Evolutionary conservation across 139 green algal genomes (phyloP).

Genomic region (Chlorella vulgaris): DNA sequence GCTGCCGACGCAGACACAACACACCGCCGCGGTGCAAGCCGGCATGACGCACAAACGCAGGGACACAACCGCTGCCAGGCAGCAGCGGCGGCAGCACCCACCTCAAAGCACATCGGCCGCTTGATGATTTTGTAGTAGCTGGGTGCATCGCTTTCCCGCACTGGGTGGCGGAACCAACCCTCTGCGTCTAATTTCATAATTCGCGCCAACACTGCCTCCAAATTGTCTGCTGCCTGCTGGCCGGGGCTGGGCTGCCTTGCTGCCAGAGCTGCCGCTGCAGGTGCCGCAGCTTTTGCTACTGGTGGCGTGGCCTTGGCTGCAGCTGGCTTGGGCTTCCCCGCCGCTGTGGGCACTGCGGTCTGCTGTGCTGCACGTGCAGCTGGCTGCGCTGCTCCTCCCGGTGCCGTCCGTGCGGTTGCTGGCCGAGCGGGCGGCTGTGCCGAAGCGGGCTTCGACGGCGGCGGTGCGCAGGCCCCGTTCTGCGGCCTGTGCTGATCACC

Average conservation of each 20-base stretch:
- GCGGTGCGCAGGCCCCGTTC: background rate
- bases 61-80: background rate
- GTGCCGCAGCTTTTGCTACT: background rate
- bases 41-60: too few species aligned
- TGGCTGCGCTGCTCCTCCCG: too few species aligned
- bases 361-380: background rate
- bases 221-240: background rate
- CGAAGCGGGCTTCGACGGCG: constrained; percentile 1
- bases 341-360: background rate
- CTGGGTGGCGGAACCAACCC: constrained; percentile 62
- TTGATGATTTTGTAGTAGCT: constrained; percentile 63
- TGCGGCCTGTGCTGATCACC: background rate
- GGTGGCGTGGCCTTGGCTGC: background rate
- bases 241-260: background rate
- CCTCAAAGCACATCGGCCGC: constrained; percentile 72
- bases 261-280: background rate
- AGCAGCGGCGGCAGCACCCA: constrained; percentile 20
- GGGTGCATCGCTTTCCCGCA: constrained; percentile 57
- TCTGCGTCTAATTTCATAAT: constrained; percentile 44
- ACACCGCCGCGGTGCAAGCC: too few species aligned
- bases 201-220: constrained; percentile 41
- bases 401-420: background rate
- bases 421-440: background rate
- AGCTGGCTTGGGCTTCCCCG: background rate
- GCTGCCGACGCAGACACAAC: too few species aligned